Evolutionary conservation across 106 monocot genomes (phyloP), one percentile per base, ranked within the genome.

Genomic region (Dioscorea dumetorum): DNA sequence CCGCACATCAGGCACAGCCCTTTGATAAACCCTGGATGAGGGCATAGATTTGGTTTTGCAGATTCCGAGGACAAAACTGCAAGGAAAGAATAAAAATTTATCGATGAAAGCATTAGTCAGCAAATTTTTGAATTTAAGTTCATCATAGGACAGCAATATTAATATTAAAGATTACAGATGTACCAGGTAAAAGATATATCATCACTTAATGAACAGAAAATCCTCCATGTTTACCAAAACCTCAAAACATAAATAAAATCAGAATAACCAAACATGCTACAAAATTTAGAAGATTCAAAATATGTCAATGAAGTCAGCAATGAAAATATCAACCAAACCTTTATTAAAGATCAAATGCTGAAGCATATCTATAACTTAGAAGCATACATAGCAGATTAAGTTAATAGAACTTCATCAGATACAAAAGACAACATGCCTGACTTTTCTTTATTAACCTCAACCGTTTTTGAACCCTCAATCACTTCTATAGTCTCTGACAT

Each of bases 1-100:
- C 82, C 91, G 66, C 91, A 91, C 32, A 58, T 69, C 68, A 78
- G 50, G 41, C 91, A 91, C 62, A 91, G 35, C 15, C 84, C 82
- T 78, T 69, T 76, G 33, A 85, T 67, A 77, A 78, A 82, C 21
- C 77, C 85, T 22, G 87, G 91, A 80, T 88, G 87, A 49, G 84
- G 80, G 49, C 91, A 91, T 67, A 60, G 41, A 41, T 41, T 41
- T 6, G 41, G 41, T 41, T 41, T 41, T 41, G 41, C 6, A 41
- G 41, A 41, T 41, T 41, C 41, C 6, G 10, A 41, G 41, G 41
- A 41, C 41, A 41, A 41, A 41, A 6, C 41, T 41, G 41, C 41
- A 41, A 41, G 41, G 41, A 0, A 41, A 41, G 41, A 5, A 6
- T n/a, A 41, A 3, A 41, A 41, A 41, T 41, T 41, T 41, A 41